These are phyloP conservation scores for Cystobasidiaceae sp. DNA, from an alignment of 1,284 basidiomycete species.

Conservation along the genomic window DNA sequence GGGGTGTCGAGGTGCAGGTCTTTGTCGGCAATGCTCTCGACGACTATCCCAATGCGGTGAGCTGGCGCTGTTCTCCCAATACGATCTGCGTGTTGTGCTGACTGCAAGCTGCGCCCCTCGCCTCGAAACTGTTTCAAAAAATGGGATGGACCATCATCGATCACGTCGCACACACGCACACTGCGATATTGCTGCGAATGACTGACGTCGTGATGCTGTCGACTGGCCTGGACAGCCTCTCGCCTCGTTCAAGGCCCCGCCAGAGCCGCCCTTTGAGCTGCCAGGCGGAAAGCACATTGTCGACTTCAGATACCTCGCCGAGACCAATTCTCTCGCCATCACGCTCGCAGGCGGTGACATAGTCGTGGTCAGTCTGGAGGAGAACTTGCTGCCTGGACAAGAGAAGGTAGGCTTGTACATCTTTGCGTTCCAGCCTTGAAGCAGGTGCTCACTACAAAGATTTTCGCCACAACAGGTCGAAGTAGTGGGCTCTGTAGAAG, in stretches of 20 bases:
- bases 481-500: slow-evolving; percentile 77
- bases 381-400: slow-evolving; percentile 47
- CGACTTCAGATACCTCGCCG: slow-evolving; percentile 61
- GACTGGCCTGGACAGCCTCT: slow-evolving; percentile 4
- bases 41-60: slow-evolving; percentile 1
- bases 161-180: too few relatives aligned
- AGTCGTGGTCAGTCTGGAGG: slow-evolving; percentile 58
- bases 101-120: background rate
- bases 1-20: slow-evolving; percentile 27
- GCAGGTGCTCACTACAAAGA: background rate
- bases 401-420: background rate
- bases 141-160: too few relatives aligned
- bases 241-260: slow-evolving; percentile 26
- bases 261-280: slow-evolving; percentile 27
- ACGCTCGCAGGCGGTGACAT: slow-evolving; percentile 74
- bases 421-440: too few relatives aligned
- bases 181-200: too few relatives aligned
- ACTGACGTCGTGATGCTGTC: background rate
- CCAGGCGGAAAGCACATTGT: slow-evolving; percentile 48
- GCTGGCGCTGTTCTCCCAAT: background rate
- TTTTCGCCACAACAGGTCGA: slow-evolving; percentile 49
- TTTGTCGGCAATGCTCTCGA: slow-evolving; percentile 14
- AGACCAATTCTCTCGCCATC: slow-evolving; percentile 59
- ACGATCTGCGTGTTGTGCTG: background rate
- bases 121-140: background rate